Evolutionary conservation across 2,329 filamentous ascomycete species (phyloP), one percentile per base, ranked within the genome.

Genomic region (Ceratocystis papillata): DNA sequence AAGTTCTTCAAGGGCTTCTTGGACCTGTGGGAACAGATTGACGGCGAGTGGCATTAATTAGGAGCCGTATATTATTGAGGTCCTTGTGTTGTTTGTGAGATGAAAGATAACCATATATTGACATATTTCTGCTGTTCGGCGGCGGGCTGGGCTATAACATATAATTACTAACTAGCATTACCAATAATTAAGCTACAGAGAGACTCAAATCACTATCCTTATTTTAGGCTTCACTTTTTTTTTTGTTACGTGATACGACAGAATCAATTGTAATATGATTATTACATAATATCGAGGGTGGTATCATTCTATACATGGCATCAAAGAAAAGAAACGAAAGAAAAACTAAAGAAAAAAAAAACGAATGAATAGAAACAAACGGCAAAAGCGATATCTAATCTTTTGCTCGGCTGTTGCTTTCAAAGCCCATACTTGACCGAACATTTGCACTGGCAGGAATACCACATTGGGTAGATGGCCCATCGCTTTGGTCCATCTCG

Each of bases 1-100:
- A 87, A 89, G 76, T 84, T 91, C 70, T 96, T 96, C 78, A 88
- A 90, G 79, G 91, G 87, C 1, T 96, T 96, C 75, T 82, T 96
- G 70, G 90, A 96, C 71, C 79, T 87, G 69, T 97, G 87, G 79
- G 90, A 96, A 79, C 80, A 82, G 72, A 87, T 96, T 53, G 92
- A 96, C 75, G 80, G 77, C 60, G 89, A 96, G 77, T 96, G 94
- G 81, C 79, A 78, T 57, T 75, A 73, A 78, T 59, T 75, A 73
- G 37, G 2, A 65, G 20, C 1, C 22, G 10, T 15, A 30, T 65
- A 46, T 64, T 28, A n/a, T 20, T n/a, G 37, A 41, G 10, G 3
- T 12, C 37, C 10, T 41, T 3, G 37, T 41, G 37, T 12, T 41
- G 37, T 41, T 41, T 41, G 37, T 15, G 37, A 12, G 10, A 3